Evolutionary conservation across 2,329 filamentous ascomycete species (phyloP).

Genomic region (Arthrobotrys sphaeroides): DNA sequence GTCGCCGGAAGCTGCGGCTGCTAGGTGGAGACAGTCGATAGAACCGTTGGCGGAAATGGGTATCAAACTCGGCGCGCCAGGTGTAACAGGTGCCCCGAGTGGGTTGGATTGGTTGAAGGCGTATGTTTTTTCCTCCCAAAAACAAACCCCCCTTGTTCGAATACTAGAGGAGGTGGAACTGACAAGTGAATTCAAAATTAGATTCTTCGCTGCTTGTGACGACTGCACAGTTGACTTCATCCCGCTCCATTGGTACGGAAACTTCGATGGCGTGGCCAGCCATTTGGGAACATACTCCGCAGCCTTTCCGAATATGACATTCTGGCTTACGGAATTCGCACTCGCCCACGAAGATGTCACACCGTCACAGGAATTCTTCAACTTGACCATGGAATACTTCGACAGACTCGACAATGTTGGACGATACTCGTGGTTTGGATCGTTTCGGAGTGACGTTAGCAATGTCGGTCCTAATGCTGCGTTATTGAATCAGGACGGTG

Average conservation of each 20-base stretch:
- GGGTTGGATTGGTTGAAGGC: slow-evolving; percentile 74
- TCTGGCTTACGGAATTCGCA: slow-evolving; percentile 85
- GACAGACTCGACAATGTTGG: slow-evolving; percentile 72
- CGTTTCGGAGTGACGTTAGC: slow-evolving; percentile 74
- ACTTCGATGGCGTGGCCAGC: slow-evolving; percentile 74
- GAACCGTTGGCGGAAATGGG: slow-evolving; percentile 73
- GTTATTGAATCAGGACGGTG: slow-evolving; percentile 74
- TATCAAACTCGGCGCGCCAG: slow-evolving; percentile 75
- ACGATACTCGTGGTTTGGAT: slow-evolving; percentile 79
- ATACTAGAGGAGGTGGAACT: not conserved
- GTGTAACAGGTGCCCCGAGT: slow-evolving; percentile 70
- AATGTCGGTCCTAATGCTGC: slow-evolving; percentile 79
- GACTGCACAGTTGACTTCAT: slow-evolving; percentile 72
- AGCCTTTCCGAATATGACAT: slow-evolving; percentile 70
- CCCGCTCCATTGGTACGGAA: slow-evolving; percentile 75
- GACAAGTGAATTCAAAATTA: slow-evolving; percentile 5
- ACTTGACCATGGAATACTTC: slow-evolving; percentile 72
- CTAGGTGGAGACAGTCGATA: slow-evolving; percentile 76
- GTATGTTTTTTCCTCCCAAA: slow-evolving; percentile 64
- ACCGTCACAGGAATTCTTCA: slow-evolving; percentile 73
- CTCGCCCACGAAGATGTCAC: slow-evolving; percentile 68
- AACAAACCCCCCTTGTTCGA: slow-evolving; percentile 63
- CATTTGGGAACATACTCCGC: slow-evolving; percentile 71
- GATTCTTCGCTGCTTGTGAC: slow-evolving; percentile 55
- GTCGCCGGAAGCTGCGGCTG: slow-evolving; percentile 69